Base-by-base conservation (phyloP, 129 eudicot genomes). In the Chrysanthemum makinoi region DNA sequence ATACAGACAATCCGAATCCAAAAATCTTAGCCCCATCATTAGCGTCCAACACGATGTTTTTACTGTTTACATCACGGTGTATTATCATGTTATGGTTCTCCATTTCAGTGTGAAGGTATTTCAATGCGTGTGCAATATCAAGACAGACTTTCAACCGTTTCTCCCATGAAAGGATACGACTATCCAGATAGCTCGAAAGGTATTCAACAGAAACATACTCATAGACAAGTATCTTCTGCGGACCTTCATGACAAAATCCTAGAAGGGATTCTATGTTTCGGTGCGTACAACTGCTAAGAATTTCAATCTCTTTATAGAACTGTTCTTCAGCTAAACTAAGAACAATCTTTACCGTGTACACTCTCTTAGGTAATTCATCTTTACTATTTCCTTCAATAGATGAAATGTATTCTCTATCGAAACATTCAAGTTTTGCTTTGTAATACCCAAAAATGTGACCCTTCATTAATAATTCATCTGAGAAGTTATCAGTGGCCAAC, bases 171-270 rank as follows among this genome's bases (percentile, higher is more conserved):
- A 57, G 20, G 1, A 3, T 3, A 57, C 13, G 15, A 0, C 3
- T 0, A 1, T 19, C 4, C 15, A 57, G 9, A 6, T 57, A 19
- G 0, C 0, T 4, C 5, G 19, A 1, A 57, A 57, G 62, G 19
- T 19, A 17, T 3, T 11, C 13, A 9, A 11, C 13, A 11, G 30
- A 0, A 2, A 56, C 10, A 19, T 6, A 19, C 62, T 10, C 62
- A 20, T 17, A 10, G 12, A 57, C 62, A 57, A 57, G 33, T 57
- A 57, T 57, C 14, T 17, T 57, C 2, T 19, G 4, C 9, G 33
- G 62, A 18, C 62, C 33, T 57, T 57, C 62, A 10, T 57, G 28
- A 57, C 62, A 57, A 57, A 19, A 57, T 19, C 62, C 62, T 17
- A 57, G n/a, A 19, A 57, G 20, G 22, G 62, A 2, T 58, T 58